These are phyloP conservation scores for Penicillium atrosanguineum DNA, from an alignment of 495 filamentous ascomycete species.

Conservation along the genomic window DNA sequence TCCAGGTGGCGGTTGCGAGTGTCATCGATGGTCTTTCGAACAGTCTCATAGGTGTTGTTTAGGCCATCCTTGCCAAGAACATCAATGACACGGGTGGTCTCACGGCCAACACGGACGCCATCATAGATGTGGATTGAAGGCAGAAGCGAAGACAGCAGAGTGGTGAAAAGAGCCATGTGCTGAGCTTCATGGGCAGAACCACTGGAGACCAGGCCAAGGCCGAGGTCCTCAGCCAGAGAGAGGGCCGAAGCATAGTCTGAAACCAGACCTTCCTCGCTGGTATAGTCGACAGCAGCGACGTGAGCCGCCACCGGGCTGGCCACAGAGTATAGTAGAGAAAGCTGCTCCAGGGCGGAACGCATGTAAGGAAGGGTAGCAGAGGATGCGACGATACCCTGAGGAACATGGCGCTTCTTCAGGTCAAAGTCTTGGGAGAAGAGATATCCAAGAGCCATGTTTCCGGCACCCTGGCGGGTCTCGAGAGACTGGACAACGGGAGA, in stretches of 20 bases:
- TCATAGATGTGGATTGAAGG: slow-evolving; percentile 93
- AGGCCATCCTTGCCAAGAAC: slow-evolving; percentile 72
- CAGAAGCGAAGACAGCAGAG: slow-evolving; percentile 71
- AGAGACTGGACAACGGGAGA: slow-evolving; percentile 72
- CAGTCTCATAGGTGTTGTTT: slow-evolving; percentile 63
- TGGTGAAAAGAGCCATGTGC: slow-evolving; percentile 92
- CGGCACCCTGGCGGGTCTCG: slow-evolving; percentile 86
- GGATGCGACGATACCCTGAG: slow-evolving; percentile 84
- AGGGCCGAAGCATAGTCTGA: slow-evolving; percentile 84
- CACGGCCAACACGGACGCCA: slow-evolving; percentile 79
- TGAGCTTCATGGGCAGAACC: slow-evolving; percentile 85
- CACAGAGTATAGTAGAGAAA: slow-evolving; percentile 82
- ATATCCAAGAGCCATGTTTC: slow-evolving; percentile 90
- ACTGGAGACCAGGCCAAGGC: slow-evolving; percentile 80
- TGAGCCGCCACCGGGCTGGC: slow-evolving; percentile 92
- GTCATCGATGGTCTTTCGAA: slow-evolving; percentile 59
- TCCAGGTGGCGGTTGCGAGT: slow-evolving; percentile 68
- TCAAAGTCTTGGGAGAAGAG: slow-evolving; percentile 96
- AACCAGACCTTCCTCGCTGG: slow-evolving; percentile 67
- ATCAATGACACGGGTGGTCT: slow-evolving; percentile 84
- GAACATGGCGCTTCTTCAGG: slow-evolving; percentile 82
- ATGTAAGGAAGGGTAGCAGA: slow-evolving; percentile 78
- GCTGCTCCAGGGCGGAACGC: slow-evolving; percentile 81
- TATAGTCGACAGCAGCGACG: slow-evolving; percentile 89
- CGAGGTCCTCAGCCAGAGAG: slow-evolving; percentile 84